These are phyloP conservation scores for Podospora didyma DNA, from an alignment of 495 filamentous ascomycete genomes.

Conservation along the genomic window DNA sequence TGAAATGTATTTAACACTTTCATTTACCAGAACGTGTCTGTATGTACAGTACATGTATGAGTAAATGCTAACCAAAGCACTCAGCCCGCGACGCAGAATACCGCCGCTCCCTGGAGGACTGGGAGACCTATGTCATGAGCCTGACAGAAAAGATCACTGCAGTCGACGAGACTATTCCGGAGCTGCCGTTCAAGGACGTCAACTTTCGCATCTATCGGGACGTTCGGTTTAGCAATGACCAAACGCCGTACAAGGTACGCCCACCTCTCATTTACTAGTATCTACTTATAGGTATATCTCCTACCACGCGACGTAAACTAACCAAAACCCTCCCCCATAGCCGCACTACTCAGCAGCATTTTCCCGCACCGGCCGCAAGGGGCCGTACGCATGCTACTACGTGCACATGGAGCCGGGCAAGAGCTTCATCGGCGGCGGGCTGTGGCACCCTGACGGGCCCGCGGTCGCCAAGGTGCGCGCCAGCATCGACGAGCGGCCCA, in stretches of 20 bases:
- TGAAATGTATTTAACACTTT: constrained; percentile 57
- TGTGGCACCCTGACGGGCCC: constrained; percentile 69
- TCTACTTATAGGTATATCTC: too few relatives aligned
- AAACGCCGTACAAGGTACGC: constrained; percentile 79
- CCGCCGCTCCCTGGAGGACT: constrained; percentile 71
- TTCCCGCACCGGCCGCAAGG: constrained; percentile 81
- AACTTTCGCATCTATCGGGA: constrained; percentile 85
- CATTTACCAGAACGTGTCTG: neutral
- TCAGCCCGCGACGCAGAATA: constrained; percentile 77
- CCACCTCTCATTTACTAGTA: too few relatives aligned
- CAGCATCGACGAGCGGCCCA: constrained; percentile 67
- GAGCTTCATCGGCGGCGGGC: constrained; percentile 62
- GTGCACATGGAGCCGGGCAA: constrained; percentile 39
- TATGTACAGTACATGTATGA: too few relatives aligned
- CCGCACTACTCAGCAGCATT: constrained; percentile 80
- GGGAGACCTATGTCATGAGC: constrained; percentile 66
- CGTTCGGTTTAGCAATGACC: constrained; percentile 71
- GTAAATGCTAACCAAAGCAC: constrained; percentile 1
- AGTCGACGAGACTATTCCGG: constrained; percentile 73
- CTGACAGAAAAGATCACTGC: constrained; percentile 66
- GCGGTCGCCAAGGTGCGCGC: constrained; percentile 61
- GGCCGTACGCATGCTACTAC: constrained; percentile 83
- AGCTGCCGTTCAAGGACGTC: constrained; percentile 78
- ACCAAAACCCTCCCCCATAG: constrained; percentile 19
- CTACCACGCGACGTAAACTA: constrained; percentile 42